Percentiles rank a stretch among this genome's conserved stretches.
These are phyloP conservation scores for Eleusine indica DNA, from an alignment of 176 grass and related monocot species.

Conservation along the genomic window DNA sequence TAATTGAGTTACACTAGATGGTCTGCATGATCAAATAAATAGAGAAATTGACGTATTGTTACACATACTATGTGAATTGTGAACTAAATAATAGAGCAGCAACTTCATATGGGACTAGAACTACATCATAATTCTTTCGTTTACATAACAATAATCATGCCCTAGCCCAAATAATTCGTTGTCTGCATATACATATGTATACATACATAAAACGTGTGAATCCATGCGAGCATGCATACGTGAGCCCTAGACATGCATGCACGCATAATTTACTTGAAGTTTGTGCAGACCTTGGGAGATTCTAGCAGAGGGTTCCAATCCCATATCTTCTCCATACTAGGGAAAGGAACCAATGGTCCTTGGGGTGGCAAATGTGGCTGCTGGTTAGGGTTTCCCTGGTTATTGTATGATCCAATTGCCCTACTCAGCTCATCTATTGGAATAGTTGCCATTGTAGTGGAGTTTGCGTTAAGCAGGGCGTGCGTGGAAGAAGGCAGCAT, in stretches of 20 bases:
- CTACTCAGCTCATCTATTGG: slow-evolving; percentile 79
- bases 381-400: slow-evolving; percentile 50
- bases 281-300: slow-evolving; percentile 68
- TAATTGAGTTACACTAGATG: slow-evolving; percentile 34
- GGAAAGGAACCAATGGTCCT: slow-evolving; percentile 54
- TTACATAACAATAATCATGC: slow-evolving; percentile 32
- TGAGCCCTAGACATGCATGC: background rate
- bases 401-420: slow-evolving; percentile 55
- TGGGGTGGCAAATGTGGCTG: slow-evolving; percentile 38
- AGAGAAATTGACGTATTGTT: slow-evolving; percentile 32
- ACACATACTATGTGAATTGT: slow-evolving; percentile 13
- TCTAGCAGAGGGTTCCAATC: slow-evolving; percentile 79
- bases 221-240: background rate
- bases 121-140: slow-evolving; percentile 2
- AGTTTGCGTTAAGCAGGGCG: slow-evolving; percentile 49
- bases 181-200: slow-evolving; percentile 35
- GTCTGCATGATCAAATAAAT: background rate
- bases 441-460: slow-evolving; percentile 53
- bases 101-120: slow-evolving; percentile 44
- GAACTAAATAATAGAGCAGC: slow-evolving; percentile 28
- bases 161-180: slow-evolving; percentile 34
- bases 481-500: slow-evolving; percentile 41
- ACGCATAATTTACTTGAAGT: slow-evolving; percentile 61
- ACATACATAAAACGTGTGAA: slow-evolving; percentile 23
- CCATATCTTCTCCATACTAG: slow-evolving; percentile 80